Evolutionary conservation across 208 protist species (phyloP).

Genomic region (Acanthamoeba castellanii): DNA sequence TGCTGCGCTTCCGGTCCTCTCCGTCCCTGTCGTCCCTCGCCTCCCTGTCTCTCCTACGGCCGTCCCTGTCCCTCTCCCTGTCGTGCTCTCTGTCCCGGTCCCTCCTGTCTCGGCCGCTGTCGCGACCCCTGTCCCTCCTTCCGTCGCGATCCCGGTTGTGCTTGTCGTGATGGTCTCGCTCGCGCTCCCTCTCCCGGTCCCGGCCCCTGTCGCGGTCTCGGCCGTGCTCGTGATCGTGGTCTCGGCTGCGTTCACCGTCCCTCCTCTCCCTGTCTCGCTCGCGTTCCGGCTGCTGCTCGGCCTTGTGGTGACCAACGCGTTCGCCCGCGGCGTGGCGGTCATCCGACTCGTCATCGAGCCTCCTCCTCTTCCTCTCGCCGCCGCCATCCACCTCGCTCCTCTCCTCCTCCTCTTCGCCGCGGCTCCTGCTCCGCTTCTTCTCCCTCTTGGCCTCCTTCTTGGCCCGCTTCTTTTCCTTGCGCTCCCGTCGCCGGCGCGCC

Average conservation of each 20-base stretch:
- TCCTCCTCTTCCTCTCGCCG: neutral
- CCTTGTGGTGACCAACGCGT: neutral
- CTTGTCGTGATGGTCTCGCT: neutral
- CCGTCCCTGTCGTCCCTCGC: neutral
- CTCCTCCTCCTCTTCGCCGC: neutral
- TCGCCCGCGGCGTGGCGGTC: neutral
- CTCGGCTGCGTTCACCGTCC: neutral
- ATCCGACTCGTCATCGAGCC: neutral
- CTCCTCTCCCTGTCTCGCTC: neutral
- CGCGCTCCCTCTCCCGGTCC: neutral
- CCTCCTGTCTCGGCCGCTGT: neutral
- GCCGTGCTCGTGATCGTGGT: neutral
- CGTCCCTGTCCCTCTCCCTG: neutral
- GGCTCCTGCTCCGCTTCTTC: neutral
- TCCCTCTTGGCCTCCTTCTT: slow-evolving; percentile 1
- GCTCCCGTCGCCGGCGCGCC: neutral
- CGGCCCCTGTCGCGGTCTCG: neutral
- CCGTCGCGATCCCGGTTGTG: neutral
- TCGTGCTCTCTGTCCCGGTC: neutral
- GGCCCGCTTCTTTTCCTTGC: slow-evolving; percentile 19
- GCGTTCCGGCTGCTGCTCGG: neutral
- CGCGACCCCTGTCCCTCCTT: neutral
- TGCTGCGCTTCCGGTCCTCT: neutral
- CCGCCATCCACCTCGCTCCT: neutral
- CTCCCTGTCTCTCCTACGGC: neutral